Evolutionary conservation across 106 monocot genomes (phyloP).

Genomic region (Allium fistulosum): DNA sequence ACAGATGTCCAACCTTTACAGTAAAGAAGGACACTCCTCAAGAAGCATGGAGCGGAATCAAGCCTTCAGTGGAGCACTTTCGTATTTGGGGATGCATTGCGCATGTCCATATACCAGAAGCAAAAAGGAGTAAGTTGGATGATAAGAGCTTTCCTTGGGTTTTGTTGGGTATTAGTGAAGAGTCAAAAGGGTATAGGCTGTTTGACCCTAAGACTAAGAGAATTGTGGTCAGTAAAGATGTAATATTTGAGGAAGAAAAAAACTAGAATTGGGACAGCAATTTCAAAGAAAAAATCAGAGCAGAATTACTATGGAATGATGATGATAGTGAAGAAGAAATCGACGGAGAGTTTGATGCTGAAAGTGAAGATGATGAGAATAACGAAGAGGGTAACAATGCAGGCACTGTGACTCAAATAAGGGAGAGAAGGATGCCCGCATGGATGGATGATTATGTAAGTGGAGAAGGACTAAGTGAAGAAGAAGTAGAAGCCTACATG

Average conservation of each 20-base stretch:
- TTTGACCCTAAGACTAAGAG: background rate
- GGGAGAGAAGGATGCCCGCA: background rate
- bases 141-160: background rate
- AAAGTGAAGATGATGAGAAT: too few relatives aligned
- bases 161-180: background rate
- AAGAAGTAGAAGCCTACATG: background rate
- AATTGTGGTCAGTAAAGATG: too few relatives aligned
- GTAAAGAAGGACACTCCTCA: too few relatives aligned
- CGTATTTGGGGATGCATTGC: background rate
- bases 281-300: too few relatives aligned
- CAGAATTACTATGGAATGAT: too few relatives aligned
- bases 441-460: background rate
- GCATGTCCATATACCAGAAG: background rate
- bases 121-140: background rate
- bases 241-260: too few relatives aligned
- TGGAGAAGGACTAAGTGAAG: conserved; percentile 2
- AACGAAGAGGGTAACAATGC: too few relatives aligned
- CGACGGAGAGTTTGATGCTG: too few relatives aligned
- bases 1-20: background rate
- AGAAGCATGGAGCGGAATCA: too few relatives aligned
- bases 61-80: background rate
- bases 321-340: too few relatives aligned
- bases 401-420: background rate
- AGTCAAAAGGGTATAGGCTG: background rate
- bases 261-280: too few relatives aligned